A percentile compares a stretch with the other conserved stretches of the same genome.
These are phyloP conservation scores for Penicillium lagena DNA, from an alignment of 495 filamentous ascomycete species.

Conservation along the genomic window DNA sequence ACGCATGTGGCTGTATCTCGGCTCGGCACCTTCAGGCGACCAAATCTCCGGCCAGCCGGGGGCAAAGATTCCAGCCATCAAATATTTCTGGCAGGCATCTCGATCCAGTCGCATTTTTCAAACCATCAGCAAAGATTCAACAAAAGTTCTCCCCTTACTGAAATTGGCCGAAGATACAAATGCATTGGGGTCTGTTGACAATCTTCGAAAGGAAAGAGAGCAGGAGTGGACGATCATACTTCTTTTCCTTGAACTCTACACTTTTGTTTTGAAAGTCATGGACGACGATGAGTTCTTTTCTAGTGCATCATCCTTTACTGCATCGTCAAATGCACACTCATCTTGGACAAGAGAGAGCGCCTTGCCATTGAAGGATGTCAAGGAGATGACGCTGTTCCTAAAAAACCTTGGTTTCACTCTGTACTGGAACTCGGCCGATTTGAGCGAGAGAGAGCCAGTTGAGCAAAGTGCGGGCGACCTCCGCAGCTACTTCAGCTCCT, in stretches of 20 bases:
- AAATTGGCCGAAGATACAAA: constrained; percentile 26
- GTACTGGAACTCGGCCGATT: constrained; percentile 73
- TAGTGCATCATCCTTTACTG: constrained; percentile 29
- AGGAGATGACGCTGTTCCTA: constrained; percentile 72
- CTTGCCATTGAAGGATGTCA: constrained; percentile 63
- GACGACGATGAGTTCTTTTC: constrained; percentile 72
- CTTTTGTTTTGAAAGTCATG: constrained; percentile 82
- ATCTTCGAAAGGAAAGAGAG: constrained; percentile 33
- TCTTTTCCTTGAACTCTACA: constrained; percentile 90
- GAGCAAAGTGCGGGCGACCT: constrained; percentile 41
- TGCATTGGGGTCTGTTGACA: constrained; percentile 6
- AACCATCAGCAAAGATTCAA: constrained; percentile 53
- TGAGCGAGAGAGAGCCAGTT: constrained; percentile 47
- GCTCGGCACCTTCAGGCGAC: constrained; percentile 51
- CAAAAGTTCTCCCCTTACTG: constrained; percentile 50
- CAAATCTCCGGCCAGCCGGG: constrained; percentile 27
- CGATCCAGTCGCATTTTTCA: constrained; percentile 60
- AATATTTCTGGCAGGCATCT: constrained; percentile 83
- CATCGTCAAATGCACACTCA: constrained; percentile 24
- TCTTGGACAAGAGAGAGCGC: constrained; percentile 59
- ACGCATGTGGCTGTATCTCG: constrained; percentile 88
- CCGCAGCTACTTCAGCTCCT: constrained; percentile 48
- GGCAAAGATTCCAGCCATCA: constrained; percentile 60
- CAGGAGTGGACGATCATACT: constrained; percentile 86
- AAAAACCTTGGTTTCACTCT: constrained; percentile 90